Evolutionary conservation across 768 basidiomycete genomes (phyloP).

Genomic region (Amanita pallidorosea): DNA sequence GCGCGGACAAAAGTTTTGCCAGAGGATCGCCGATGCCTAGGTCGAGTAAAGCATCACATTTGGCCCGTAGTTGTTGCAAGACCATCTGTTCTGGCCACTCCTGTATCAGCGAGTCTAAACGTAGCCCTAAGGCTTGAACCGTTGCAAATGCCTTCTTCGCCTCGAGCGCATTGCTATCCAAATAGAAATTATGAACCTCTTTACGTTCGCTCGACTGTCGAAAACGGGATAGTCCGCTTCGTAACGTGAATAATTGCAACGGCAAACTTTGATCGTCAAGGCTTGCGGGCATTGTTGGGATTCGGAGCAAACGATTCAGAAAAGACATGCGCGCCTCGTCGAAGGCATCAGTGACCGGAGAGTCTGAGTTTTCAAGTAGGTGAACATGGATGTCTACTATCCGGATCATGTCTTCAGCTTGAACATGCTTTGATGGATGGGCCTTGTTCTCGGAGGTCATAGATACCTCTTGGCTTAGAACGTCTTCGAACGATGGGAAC

Average conservation of each 20-base stretch:
- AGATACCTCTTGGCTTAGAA: constrained; percentile 22
- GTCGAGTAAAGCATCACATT: constrained; percentile 54
- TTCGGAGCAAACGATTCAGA: constrained; percentile 18
- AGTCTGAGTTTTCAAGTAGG: constrained; percentile 20
- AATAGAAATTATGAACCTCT: constrained; percentile 63
- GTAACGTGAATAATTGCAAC: constrained; percentile 42
- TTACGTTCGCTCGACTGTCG: constrained; percentile 9
- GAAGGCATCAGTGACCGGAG: constrained; percentile 4
- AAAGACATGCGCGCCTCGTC: constrained; percentile 10
- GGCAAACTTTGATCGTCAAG: constrained; percentile 43
- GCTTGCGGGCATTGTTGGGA: constrained; percentile 12
- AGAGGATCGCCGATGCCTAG: constrained; percentile 61
- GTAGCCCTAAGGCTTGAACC: constrained; percentile 36
- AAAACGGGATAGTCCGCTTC: constrained; percentile 24
- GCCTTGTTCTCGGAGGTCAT: constrained; percentile 5
- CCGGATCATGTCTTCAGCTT: constrained; percentile 21
- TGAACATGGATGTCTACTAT: constrained; percentile 39
- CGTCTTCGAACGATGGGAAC: constrained; percentile 79
- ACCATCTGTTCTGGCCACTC: constrained; percentile 99
- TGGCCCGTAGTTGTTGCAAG: constrained; percentile 68
- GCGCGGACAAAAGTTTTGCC: constrained; percentile 68
- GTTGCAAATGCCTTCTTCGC: constrained; percentile 47
- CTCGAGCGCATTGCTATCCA: constrained; percentile 66
- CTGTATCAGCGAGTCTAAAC: constrained; percentile 45
- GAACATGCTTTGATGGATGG: constrained; percentile 17